A percentile compares a stretch with the other conserved stretches of the same genome.
These are phyloP conservation scores for Xylaria sp. DNA, from an alignment of 2,329 filamentous ascomycete species.

Conservation along the genomic window DNA sequence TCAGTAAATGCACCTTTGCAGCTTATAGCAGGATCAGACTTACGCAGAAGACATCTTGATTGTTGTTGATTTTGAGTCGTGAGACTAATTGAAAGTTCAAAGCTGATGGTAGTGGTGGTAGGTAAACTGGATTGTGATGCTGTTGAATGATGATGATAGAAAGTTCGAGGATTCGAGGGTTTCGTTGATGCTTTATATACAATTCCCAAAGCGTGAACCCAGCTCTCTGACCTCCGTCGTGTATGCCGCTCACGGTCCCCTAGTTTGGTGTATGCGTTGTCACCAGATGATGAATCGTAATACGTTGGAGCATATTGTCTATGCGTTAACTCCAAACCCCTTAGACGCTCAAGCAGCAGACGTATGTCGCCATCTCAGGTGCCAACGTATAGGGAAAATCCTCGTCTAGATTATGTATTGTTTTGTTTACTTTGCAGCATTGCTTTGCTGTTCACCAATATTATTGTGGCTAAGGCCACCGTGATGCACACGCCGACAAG, in stretches of 20 bases:
- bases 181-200: slow-evolving; percentile 3
- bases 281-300: slow-evolving; percentile 4
- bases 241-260: not conserved
- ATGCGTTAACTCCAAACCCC: slow-evolving; percentile 12
- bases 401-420: slow-evolving; percentile 31
- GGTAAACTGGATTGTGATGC: not conserved
- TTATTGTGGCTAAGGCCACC: slow-evolving; percentile 18
- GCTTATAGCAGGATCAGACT: not conserved
- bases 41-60: slow-evolving; percentile 12
- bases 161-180: not conserved
- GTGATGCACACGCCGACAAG: slow-evolving; percentile 12
- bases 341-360: slow-evolving; percentile 33
- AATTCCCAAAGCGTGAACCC: not conserved
- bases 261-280: slow-evolving; percentile 16
- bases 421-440: not conserved
- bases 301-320: not conserved
- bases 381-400: slow-evolving; percentile 28
- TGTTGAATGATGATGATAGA: slow-evolving; percentile 6
- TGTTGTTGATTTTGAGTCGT: slow-evolving; percentile 1
- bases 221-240: slow-evolving; percentile 1
- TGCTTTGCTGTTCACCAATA: slow-evolving; percentile 26
- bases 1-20: not conserved
- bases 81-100: not conserved
- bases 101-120: not conserved
- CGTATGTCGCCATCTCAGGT: slow-evolving; percentile 42